Evolutionary conservation across 208 protist genomes (phyloP).

Genomic region (Acanthamoeba triangularis): DNA sequence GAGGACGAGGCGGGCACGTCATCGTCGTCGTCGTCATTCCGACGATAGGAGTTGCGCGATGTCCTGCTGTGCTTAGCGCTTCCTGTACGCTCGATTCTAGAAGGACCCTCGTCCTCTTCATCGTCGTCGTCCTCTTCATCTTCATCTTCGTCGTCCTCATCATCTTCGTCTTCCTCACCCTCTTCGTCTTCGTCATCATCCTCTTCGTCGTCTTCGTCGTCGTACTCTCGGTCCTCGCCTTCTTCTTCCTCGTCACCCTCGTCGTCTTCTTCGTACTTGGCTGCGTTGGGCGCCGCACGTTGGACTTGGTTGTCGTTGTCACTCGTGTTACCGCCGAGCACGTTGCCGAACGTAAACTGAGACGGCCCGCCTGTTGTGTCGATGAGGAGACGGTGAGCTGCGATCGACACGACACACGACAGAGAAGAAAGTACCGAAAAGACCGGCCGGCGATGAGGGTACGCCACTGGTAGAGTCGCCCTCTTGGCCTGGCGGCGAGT

Average conservation of each 20-base stretch:
- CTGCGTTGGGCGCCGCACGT: not conserved
- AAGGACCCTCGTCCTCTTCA: slow-evolving; percentile 10
- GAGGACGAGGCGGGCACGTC: not conserved
- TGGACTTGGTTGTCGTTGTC: no score
- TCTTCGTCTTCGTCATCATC: not conserved
- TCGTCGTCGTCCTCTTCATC: slow-evolving; percentile 9
- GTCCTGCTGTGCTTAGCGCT: slow-evolving; percentile 33
- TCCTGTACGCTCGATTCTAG: not conserved
- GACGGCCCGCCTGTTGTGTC: not conserved
- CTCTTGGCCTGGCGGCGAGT: not conserved
- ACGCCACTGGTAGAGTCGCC: not conserved
- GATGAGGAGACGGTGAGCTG: not conserved
- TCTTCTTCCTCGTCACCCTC: not conserved
- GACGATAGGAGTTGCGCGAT: not conserved
- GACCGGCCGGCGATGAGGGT: not conserved
- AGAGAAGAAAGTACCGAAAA: not conserved
- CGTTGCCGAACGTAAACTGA: not conserved
- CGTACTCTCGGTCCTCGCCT: not conserved
- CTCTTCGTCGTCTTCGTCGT: not conserved
- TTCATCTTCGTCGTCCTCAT: not conserved
- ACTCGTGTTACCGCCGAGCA: not conserved
- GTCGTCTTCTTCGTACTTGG: not conserved
- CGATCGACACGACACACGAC: no score
- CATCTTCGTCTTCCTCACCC: not conserved
- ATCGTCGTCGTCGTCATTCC: not conserved